Percentiles rank a stretch among this genome's conserved stretches.
phyloP scores from a whole-genome alignment of 345 rosid genomes.

The Cochlearia excelsa region DNA sequence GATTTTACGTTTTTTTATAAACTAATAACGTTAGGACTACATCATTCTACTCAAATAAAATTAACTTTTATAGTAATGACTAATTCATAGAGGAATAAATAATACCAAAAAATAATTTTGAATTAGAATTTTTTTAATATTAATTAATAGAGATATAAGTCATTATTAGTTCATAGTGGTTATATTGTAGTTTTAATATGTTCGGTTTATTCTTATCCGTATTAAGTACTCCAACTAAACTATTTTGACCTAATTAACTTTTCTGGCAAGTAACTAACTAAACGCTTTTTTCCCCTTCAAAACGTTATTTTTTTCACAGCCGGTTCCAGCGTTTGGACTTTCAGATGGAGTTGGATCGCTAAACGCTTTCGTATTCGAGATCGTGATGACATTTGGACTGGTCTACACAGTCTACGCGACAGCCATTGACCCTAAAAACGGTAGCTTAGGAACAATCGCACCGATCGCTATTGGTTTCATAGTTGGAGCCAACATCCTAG shows the following conservation, averaged over 20 bases:
- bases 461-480: constrained; percentile 91
- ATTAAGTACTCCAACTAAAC: too few species aligned
- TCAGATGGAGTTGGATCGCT: constrained; percentile 61
- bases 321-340: constrained; percentile 58
- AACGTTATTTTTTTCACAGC: constrained; percentile 35
- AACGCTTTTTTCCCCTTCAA: neutral
- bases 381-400: constrained; percentile 70
- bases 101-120: too few species aligned
- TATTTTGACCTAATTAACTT: constrained; percentile 18
- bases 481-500: constrained; percentile 86
- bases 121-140: too few species aligned
- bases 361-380: constrained; percentile 82
- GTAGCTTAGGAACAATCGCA: constrained; percentile 63
- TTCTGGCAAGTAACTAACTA: constrained; percentile 18
- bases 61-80: too few species aligned
- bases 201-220: too few species aligned
- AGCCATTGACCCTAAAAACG: constrained; percentile 86
- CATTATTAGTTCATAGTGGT: too few species aligned
- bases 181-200: too few species aligned
- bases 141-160: too few species aligned
- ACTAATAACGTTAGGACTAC: too few species aligned
- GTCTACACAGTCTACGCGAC: constrained; percentile 62
- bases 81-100: too few species aligned
- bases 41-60: too few species aligned
- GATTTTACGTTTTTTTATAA: too few species aligned